These are phyloP conservation scores for Pyronema omphalodes DNA, from an alignment of 495 filamentous ascomycete species.

Conservation along the genomic window DNA sequence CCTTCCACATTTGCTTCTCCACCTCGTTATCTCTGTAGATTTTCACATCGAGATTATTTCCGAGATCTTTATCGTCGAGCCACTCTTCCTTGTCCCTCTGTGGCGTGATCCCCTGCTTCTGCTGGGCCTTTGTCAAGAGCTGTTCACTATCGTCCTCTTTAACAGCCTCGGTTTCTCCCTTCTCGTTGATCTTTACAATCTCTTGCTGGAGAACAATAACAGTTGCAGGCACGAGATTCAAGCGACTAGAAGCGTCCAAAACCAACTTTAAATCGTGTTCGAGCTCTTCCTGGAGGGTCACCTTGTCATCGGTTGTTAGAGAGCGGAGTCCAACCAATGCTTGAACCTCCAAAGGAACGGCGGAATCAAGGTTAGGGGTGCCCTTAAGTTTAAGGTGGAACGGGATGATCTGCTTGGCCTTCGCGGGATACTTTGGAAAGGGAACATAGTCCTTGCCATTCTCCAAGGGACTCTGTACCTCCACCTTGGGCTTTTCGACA, in stretches of 20 bases:
- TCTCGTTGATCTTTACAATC: constrained; percentile 4
- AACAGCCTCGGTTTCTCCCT: constrained; percentile 3
- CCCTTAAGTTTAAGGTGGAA: too few relatives aligned
- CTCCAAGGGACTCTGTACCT: too few relatives aligned
- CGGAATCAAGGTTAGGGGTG: too few relatives aligned
- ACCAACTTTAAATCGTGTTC: constrained; percentile 9
- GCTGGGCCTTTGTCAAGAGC: background rate
- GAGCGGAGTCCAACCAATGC: too few relatives aligned
- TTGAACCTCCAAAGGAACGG: too few relatives aligned
- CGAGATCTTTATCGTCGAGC: constrained; percentile 6
- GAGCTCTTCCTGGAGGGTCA: constrained; percentile 8
- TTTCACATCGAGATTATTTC: background rate
- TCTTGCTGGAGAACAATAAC: constrained; percentile 5
- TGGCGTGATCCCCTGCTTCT: background rate
- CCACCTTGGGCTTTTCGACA: too few relatives aligned
- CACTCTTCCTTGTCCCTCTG: constrained; percentile 9
- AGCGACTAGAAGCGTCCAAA: constrained; percentile 2
- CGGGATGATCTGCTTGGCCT: too few relatives aligned
- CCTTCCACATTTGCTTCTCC: constrained; percentile 24
- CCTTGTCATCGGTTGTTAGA: background rate
- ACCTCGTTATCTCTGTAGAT: constrained; percentile 17
- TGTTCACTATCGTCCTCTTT: background rate
- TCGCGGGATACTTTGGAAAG: too few relatives aligned
- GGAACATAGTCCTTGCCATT: too few relatives aligned
- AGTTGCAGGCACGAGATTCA: constrained; percentile 4